These are phyloP conservation scores for Geotrichum reessii DNA, from an alignment of 1,139 yeast genomes.

Conservation along the genomic window DNA sequence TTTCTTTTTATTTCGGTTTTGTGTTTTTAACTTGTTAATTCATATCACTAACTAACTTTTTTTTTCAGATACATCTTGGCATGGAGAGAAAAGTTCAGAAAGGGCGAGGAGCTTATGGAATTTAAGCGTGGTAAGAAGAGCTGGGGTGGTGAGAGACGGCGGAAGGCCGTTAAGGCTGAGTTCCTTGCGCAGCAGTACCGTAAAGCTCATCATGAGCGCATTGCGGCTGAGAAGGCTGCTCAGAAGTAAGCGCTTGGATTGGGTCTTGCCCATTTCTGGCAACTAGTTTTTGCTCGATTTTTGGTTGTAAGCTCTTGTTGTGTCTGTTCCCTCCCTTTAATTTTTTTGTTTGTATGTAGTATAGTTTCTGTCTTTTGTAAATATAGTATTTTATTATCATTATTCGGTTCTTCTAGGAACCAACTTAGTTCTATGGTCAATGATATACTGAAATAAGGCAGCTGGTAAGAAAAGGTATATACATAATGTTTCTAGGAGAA, in stretches of 20 bases:
- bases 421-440: not conserved
- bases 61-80: constrained; percentile 38
- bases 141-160: constrained; percentile 87
- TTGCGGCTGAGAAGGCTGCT: constrained; percentile 9
- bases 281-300: not conserved
- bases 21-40: too few relatives aligned
- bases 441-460: not conserved
- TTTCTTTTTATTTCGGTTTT: not conserved
- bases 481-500: not conserved
- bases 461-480: not conserved
- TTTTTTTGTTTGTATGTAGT: not conserved
- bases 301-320: not conserved
- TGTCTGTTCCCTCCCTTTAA: not conserved
- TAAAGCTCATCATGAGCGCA: constrained; percentile 8
- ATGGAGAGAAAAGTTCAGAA: constrained; percentile 47
- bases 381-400: not conserved
- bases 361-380: not conserved
- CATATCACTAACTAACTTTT: not conserved
- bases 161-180: constrained; percentile 63
- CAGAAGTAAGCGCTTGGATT: not conserved
- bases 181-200: constrained; percentile 43
- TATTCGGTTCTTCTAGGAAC: not conserved
- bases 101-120: constrained; percentile 55
- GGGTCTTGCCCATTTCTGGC: not conserved
- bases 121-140: constrained; percentile 62